These are phyloP conservation scores for Clonostachys rhizophaga DNA, from an alignment of 2,329 filamentous ascomycete genomes.

Conservation along the genomic window DNA sequence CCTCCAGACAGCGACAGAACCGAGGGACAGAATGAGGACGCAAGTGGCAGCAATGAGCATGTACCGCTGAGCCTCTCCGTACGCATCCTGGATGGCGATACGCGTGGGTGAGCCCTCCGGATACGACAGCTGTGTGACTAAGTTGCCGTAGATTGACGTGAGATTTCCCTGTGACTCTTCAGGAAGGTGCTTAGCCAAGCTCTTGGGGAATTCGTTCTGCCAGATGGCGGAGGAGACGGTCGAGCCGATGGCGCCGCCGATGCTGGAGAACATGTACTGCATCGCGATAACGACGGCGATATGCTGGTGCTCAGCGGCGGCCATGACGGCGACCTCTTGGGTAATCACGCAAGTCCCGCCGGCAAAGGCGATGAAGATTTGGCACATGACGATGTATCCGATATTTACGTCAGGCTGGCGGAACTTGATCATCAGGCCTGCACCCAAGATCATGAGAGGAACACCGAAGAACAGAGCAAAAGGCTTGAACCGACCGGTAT, in stretches of 20 bases:
- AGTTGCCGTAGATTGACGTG: conserved; percentile 42
- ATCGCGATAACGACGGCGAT: conserved; percentile 57
- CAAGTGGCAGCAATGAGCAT: conserved; percentile 46
- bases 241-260: conserved; percentile 55
- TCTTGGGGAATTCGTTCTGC: conserved; percentile 52
- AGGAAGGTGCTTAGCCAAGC: conserved; percentile 45
- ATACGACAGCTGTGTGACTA: conserved; percentile 51
- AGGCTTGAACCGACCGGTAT: conserved; percentile 35
- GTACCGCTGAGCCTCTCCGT: conserved; percentile 45
- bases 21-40: conserved; percentile 30
- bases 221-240: conserved; percentile 62
- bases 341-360: conserved; percentile 54
- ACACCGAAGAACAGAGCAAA: conserved; percentile 28
- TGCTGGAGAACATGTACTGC: conserved; percentile 52
- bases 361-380: conserved; percentile 38
- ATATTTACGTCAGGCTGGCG: conserved; percentile 22
- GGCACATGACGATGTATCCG: conserved; percentile 43
- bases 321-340: conserved; percentile 57
- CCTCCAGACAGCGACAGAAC: conserved; percentile 34
- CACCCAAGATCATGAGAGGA: conserved; percentile 29
- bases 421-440: conserved; percentile 32
- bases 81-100: conserved; percentile 53
- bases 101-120: conserved; percentile 41
- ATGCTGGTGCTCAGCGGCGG: conserved; percentile 53
- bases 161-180: conserved; percentile 20